Conservation (phyloP, 805 yeast genomes). For the Komagataella pseudopastoris region DNA sequence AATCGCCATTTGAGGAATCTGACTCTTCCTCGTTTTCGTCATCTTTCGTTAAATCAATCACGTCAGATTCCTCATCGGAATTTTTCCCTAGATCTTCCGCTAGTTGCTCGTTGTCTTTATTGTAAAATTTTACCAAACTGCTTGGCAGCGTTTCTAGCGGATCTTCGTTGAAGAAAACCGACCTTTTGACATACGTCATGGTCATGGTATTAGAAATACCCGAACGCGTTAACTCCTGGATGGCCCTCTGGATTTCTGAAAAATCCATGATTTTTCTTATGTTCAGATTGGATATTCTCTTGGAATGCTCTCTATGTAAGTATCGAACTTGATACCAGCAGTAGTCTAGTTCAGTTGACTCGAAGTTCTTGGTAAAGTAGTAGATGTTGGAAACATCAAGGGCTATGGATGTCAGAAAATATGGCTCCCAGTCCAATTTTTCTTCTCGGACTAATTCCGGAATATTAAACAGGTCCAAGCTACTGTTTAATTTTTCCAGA, state of each 20-base stretch:
- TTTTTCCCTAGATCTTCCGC: neutral
- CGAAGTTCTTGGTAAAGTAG: slow-evolving; percentile 8
- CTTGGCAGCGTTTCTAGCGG: slow-evolving; percentile 8
- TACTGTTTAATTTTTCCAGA: neutral
- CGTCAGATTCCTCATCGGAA: slow-evolving; percentile 8
- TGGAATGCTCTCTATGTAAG: slow-evolving; percentile 3
- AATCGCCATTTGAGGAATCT: neutral
- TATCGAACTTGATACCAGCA: slow-evolving; percentile 1
- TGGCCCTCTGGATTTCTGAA: slow-evolving; percentile 11
- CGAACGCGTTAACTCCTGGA: slow-evolving; percentile 8
- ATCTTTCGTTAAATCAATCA: slow-evolving; percentile 2
- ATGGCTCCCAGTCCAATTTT: slow-evolving; percentile 18
- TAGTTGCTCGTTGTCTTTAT: slow-evolving; percentile 13
- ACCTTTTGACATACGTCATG: slow-evolving; percentile 18
- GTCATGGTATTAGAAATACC: slow-evolving; percentile 18
- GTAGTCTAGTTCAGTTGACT: neutral
- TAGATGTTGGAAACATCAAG: slow-evolving; percentile 18
- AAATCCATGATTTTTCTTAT: slow-evolving; percentile 7
- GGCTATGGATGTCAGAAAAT: slow-evolving; percentile 23
- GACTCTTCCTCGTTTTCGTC: neutral
- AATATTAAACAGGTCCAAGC: slow-evolving; percentile 14
- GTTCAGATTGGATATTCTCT: neutral
- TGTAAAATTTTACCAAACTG: slow-evolving; percentile 15
- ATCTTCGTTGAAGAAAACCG: slow-evolving; percentile 8
- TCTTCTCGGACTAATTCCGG: slow-evolving; percentile 11